Evolutionary conservation across 176 grass and related monocot species (phyloP), one percentile per base, ranked within the genome.

Genomic region (Triticum turgidum): DNA sequence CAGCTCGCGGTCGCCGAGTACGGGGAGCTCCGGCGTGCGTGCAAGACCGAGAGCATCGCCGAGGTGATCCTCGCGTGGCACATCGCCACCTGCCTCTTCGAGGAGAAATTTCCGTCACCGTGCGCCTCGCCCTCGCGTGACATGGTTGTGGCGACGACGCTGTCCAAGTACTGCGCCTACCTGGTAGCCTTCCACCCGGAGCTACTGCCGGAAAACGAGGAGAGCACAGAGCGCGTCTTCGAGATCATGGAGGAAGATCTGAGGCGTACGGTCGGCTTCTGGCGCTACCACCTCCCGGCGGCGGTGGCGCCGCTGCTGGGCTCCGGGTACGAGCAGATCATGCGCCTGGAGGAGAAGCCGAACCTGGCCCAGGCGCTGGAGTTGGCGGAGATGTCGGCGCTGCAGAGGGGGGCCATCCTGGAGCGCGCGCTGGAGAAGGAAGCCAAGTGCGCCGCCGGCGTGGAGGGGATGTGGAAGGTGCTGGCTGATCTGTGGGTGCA

Each of bases 141-240:
- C 8, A 22, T 64, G 44, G 7, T 9, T 6, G 69, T 73, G 69
- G 80, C 80, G 11, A 82, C 27, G 10, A 82, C 5, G 11, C 45
- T 82, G 10, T 82, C 80, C 80, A 35, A 54, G 65, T 82, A 82
- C 80, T 82, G 64, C 4, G 65, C 80, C 11, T 82, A 82, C 44
- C 11, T 82, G 80, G 65, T 82, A 0, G 80, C 80, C 11, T 52
- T 82, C 44, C 65, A 54, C 11, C 80, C 65, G 17, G 71, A 75
- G 58, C 71, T 65, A 1, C 69, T 84, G 10, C 69, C 82, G 5
- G 69, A 73, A 1, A n/a, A 84, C 56, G 8, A 11, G 56, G 82
- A 84, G 1, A 63, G 22, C 7, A 20, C 38, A 6, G 69, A 84
- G 82, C 1, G 9, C 69, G 33, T 83, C 32, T 41, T 25, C 32